Percentiles rank a stretch among this genome's conserved stretches.
Conservation (phyloP, 2,329 filamentous ascomycete species). For the Fusarium pseudocircinatum region DNA sequence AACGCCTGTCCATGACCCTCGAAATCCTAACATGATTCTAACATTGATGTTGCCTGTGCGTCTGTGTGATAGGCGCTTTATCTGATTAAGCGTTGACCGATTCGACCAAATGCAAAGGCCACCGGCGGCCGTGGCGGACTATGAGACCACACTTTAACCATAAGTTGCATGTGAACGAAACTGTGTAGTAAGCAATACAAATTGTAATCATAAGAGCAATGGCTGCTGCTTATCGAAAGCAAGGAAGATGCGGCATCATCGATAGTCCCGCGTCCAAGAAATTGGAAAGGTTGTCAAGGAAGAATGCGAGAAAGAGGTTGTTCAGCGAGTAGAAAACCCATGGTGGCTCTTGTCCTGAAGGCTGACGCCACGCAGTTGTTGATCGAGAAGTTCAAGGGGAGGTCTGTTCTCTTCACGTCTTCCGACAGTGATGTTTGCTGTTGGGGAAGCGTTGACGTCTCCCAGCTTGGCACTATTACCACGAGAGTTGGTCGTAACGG, state of each 20-base stretch:
- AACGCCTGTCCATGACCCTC: conserved; percentile 29
- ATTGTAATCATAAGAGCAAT: conserved; percentile 48
- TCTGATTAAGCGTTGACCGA: conserved; percentile 1
- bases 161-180: conserved; percentile 21
- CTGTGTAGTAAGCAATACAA: conserved; percentile 40
- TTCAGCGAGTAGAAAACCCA: conserved; percentile 30
- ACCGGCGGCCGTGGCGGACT: not conserved
- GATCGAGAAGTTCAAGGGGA: conserved; percentile 42
- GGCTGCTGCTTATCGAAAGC: conserved; percentile 42
- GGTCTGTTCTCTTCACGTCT: conserved; percentile 59
- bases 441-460: conserved; percentile 34
- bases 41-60: conserved; percentile 26
- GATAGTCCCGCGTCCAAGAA: conserved; percentile 4
- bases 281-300: conserved; percentile 13
- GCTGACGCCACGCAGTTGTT: conserved; percentile 21
- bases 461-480: conserved; percentile 40
- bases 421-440: conserved; percentile 40
- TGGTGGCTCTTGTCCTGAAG: conserved; percentile 27
- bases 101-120: conserved; percentile 12
- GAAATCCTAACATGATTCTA: conserved; percentile 43
- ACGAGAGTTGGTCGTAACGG: conserved; percentile 50
- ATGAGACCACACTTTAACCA: conserved; percentile 4
- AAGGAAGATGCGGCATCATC: conserved; percentile 6
- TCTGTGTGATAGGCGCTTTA: conserved; percentile 15
- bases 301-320: conserved; percentile 6